phyloP scores from a whole-genome alignment of 768 basidiomycete genomes.

The Hypholoma fasciculare region DNA sequence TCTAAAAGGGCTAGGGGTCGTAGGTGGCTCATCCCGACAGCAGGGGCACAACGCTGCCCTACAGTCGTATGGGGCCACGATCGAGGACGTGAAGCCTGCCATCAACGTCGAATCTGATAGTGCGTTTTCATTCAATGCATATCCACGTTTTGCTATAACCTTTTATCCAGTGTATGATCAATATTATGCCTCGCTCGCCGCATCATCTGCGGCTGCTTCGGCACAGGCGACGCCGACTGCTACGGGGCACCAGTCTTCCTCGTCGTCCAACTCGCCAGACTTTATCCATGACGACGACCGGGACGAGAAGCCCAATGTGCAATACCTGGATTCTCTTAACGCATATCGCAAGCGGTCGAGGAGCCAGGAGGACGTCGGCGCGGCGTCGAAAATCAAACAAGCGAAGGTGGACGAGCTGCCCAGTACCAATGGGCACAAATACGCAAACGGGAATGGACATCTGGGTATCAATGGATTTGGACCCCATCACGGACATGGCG shows the following conservation, averaged over 20 bases:
- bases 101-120: slow-evolving; percentile 65
- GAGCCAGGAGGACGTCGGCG: slow-evolving; percentile 59
- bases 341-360: slow-evolving; percentile 76
- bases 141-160: not conserved
- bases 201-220: slow-evolving; percentile 50
- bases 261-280: slow-evolving; percentile 50
- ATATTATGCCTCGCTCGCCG: slow-evolving; percentile 79
- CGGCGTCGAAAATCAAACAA: slow-evolving; percentile 43
- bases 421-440: not conserved
- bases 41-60: slow-evolving; percentile 22
- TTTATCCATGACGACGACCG: slow-evolving; percentile 52
- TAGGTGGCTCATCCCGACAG: slow-evolving; percentile 35
- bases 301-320: slow-evolving; percentile 64
- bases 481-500: slow-evolving; percentile 10
- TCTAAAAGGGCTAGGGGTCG: slow-evolving; percentile 63
- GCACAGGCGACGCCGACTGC: slow-evolving; percentile 66
- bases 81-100: slow-evolving; percentile 40
- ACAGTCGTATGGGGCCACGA: slow-evolving; percentile 11
- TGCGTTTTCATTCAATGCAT: slow-evolving; percentile 33
- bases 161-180: slow-evolving; percentile 66
- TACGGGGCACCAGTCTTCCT: slow-evolving; percentile 31
- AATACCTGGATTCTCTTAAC: slow-evolving; percentile 69
- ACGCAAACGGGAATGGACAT: slow-evolving; percentile 14
- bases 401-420: slow-evolving; percentile 30
- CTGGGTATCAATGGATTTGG: slow-evolving; percentile 21